Conservation (phyloP, 2,329 filamentous ascomycete genomes). For the Aaosphaeria arxii region DNA sequence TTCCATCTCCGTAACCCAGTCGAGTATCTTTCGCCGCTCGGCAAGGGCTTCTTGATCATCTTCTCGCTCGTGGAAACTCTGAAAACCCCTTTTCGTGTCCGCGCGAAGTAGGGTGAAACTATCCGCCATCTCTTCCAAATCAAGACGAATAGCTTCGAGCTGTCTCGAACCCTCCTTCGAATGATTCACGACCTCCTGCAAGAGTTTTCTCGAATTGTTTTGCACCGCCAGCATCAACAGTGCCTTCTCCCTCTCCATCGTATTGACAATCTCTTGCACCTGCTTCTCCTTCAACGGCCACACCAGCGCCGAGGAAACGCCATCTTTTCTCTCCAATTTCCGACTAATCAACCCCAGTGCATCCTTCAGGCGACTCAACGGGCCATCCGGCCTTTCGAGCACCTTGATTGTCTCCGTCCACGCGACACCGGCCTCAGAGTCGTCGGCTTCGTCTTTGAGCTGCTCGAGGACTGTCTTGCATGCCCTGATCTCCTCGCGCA, state of each 20-base stretch:
- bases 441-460: slow-evolving; percentile 3
- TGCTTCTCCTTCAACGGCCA: slow-evolving; percentile 18
- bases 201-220: slow-evolving; percentile 1
- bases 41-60: neutral
- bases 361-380: slow-evolving; percentile 1
- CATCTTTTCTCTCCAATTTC: slow-evolving; percentile 1
- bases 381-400: slow-evolving; percentile 1
- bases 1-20: slow-evolving; percentile 10
- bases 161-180: slow-evolving; percentile 1
- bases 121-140: neutral
- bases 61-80: neutral
- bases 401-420: slow-evolving; percentile 3
- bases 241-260: slow-evolving; percentile 4
- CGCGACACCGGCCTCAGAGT: slow-evolving; percentile 2
- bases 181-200: neutral
- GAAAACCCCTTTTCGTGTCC: neutral
- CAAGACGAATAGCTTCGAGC: neutral
- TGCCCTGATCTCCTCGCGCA: slow-evolving; percentile 4
- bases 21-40: slow-evolving; percentile 6
- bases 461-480: slow-evolving; percentile 2
- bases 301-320: slow-evolving; percentile 5
- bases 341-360: neutral
- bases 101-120: neutral
- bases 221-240: slow-evolving; percentile 3
- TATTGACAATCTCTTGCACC: slow-evolving; percentile 10